Conservation (phyloP, 805 yeast genomes). For the Ogataea glucozyma region DNA sequence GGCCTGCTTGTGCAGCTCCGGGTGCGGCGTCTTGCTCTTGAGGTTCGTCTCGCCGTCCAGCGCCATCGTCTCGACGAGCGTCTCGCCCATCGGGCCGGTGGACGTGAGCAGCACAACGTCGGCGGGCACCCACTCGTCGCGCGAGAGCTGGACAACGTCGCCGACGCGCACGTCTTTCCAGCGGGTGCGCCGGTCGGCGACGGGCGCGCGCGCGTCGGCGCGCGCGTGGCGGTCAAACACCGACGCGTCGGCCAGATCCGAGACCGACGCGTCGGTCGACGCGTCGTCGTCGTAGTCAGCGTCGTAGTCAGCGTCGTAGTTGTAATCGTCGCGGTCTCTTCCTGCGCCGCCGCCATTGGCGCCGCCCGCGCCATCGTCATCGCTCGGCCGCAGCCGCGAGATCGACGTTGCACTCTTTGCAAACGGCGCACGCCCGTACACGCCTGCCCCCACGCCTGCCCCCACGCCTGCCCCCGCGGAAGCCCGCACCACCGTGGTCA, state of each 20-base stretch:
- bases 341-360: no score
- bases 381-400: conserved; percentile 29
- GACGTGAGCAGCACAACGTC: conserved; percentile 76
- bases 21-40: conserved; percentile 70
- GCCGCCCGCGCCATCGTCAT: no score
- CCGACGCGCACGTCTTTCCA: conserved; percentile 93
- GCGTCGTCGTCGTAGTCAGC: no score
- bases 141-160: conserved; percentile 67
- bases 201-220: conserved; percentile 29
- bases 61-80: conserved; percentile 93
- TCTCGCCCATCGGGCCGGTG: conserved; percentile 60
- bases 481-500: conserved; percentile 41
- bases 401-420: conserved; percentile 32
- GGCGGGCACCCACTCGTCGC: conserved; percentile 94
- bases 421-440: conserved; percentile 18
- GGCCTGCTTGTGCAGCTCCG: conserved; percentile 55
- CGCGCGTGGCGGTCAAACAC: conserved; percentile 29
- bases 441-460: neutral
- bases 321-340: no score
- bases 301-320: no score
- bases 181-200: conserved; percentile 31
- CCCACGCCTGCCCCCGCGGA: conserved; percentile 1
- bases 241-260: no score
- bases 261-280: no score
- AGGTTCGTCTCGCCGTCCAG: conserved; percentile 96